Percentiles rank a stretch among this genome's conserved stretches.
phyloP scores from a whole-genome alignment of 352 stramenopile genomes.

The Globisporangium iwayamae region DNA sequence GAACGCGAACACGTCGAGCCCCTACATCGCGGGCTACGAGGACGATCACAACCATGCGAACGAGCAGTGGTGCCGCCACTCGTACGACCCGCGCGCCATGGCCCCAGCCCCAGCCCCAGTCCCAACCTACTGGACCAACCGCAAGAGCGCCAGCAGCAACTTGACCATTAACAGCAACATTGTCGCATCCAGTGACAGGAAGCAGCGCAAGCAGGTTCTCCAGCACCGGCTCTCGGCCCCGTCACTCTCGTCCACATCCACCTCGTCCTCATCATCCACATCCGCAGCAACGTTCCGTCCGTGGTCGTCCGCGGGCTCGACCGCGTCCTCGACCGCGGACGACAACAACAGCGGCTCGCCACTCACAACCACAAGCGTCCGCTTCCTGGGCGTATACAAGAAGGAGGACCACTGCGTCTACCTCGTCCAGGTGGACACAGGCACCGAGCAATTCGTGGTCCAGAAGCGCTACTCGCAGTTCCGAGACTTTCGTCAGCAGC shows the following conservation, averaged over 20 bases:
- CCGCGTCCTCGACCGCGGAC: conserved; percentile 4
- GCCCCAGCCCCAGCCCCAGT: too few species aligned
- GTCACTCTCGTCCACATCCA: conserved; percentile 11
- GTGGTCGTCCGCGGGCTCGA: conserved; percentile 10
- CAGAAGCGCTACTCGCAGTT: conserved; percentile 75
- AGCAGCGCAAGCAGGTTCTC: neutral
- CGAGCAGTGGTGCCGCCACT: conserved; percentile 5
- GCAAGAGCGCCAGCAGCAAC: conserved; percentile 7
- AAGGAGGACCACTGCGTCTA: conserved; percentile 45
- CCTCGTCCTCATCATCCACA: neutral
- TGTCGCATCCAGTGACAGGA: neutral
- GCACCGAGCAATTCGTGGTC: conserved; percentile 44
- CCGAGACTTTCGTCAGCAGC: conserved; percentile 44
- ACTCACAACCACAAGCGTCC: conserved; percentile 34
- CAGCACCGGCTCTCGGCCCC: conserved; percentile 8
- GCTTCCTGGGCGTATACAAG: conserved; percentile 42
- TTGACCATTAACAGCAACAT: neutral
- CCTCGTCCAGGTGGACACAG: conserved; percentile 53
- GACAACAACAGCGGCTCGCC: conserved; percentile 13
- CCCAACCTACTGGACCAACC: neutral
- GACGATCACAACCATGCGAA: neutral
- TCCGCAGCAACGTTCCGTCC: conserved; percentile 6
- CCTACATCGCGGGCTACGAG: conserved; percentile 2
- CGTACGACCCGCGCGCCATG: neutral
- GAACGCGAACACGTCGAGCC: neutral